Evolutionary conservation across 2,329 filamentous ascomycete species (phyloP), one percentile per base, ranked within the genome.

Genomic region (Aspergillus amoenus): DNA sequence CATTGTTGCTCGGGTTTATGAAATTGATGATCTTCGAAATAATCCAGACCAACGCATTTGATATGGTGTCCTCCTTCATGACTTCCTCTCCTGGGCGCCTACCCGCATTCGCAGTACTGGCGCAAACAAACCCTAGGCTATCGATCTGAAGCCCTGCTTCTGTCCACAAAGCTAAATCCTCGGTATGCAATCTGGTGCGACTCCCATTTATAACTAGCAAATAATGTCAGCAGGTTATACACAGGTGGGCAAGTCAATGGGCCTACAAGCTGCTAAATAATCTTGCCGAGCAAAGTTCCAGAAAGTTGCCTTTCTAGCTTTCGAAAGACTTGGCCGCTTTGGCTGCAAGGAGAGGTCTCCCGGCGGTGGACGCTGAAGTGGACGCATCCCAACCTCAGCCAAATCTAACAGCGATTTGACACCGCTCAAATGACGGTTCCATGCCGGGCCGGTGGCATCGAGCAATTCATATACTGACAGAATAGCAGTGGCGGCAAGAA

Each of bases 271-370:
- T 65, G 84, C 81, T 30, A 88, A 74, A 73, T 87, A 85, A 62
- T 88, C 85, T 64, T 88, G 85, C 22, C 85, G 76, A 15, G 85
- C 85, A 68, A 88, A 85, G 61, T 87, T 87, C 85, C 85, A 88
- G 66, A 88, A 88, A 0, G 83, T 84, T 6, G 85, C 84, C 67
- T 76, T 79, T 18, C 84, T 78, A 11, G 78, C 82, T 66, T 82
- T 83, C 3, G 81, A 84, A 2, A 82, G 78, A n/a, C 73, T 72
- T 3, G 68, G 60, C 46, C 65, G 70, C 49, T 68, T 74, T 57
- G 68, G 59, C 34, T 68, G 67, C 45, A 69, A 64, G 2, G 66
- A 57, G 32, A 64, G 59, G 18, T 70, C 69, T 24, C 78, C 77
- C 22, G 81, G 79, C 17, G 76, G 77, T 57, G 72, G 78, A 54